Evolutionary conservation across 768 basidiomycete species (phyloP), one percentile per base, ranked within the genome.

Genomic region (Lactifluus echinatus): DNA sequence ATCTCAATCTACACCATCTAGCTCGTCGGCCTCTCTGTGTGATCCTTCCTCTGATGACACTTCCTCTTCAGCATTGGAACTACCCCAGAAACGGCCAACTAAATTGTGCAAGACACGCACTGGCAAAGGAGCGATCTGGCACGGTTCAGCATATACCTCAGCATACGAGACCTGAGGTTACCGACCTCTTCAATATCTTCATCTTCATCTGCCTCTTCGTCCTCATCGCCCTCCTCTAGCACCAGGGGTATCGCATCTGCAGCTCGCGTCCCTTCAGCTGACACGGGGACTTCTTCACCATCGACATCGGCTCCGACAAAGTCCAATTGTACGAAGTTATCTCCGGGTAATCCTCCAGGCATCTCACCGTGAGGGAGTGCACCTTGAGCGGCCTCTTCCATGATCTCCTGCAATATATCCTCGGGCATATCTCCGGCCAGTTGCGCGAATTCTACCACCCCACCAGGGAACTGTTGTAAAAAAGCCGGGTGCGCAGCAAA

Each of bases 401-500:
- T 40, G 1, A 63, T 26, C 1, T 63, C 63, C 4, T 58, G 51
- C 47, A 63, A 36, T 6, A 26, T 52, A 17, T 57, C 65, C 37
- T 59, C 60, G 31, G 65, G 61, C 53, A 65, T 55, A 51, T 44
- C 59, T 26, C 52, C 63, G 11, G 55, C 56, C 8, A 53, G 47
- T 51, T 59, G 63, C 10, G 47, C 65, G 31, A 63, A 82, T 64
- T 85, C 79, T 21, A 81, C 69, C n/a, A 85, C 69, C 1, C 85
- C 86, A 0, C 81, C 85, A 0, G 80, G 84, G 56, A 87, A 80
- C 59, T 79, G 77, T 33, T 73, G 74, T 15, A 74, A 76, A 12
- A 89, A 68, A 11, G 71, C 69, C 8, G 81, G 80, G 61, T 81
- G 72, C 21, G 75, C 84, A 53, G 80, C 77, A 57, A 80, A 83